Evolutionary conservation across 108 stramenopile genomes (phyloP), one percentile per base, ranked within the genome.

Genomic region (Skeletonema potamos): DNA sequence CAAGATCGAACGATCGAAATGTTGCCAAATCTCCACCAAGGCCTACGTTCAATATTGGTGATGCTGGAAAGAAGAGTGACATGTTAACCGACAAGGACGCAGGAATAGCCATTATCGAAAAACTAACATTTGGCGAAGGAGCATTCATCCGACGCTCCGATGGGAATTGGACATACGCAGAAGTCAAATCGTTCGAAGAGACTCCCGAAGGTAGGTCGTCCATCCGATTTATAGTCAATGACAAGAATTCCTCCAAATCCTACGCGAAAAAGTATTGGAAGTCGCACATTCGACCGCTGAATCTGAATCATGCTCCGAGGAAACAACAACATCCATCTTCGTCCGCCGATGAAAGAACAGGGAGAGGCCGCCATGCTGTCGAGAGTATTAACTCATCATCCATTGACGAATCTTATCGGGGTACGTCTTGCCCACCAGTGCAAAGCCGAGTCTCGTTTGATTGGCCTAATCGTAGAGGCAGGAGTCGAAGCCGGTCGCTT

Each of bases 131-230:
- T 22, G 56, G 43, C 12, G 78, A 79, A 67, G 66, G 71, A 26
- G 78, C 78, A 44, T 79, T 79, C 62, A 79, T 79, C 36, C 66
- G 71, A 17, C 71, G 78, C 0, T 79, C 78, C 15, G 71, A 79
- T 58, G 78, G 78, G 18, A 79, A 72, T 20, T 79, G 78, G 78
- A 79, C 78, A n/a, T 79, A 57, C 63, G 78, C 78, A 27, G 60
- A 63, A 33, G 66, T 79, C 30, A 79, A 72, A 54, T 39, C 48
- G 27, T 54, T 72, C 7, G 78, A 79, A 51, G 64, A 73, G 46
- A 54, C 68, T 2, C 60, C 39, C 3, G 67, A 72, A 15, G 71
- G 78, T 6, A 66, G 55, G 33, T 51, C 69, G 34, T 71, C 71
- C 13, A 72, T 79, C 34, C 58, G 78, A 68, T 79, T 79, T 24